These are phyloP conservation scores for Agaricus bisporus DNA, from an alignment of 768 basidiomycete genomes.

Conservation along the genomic window DNA sequence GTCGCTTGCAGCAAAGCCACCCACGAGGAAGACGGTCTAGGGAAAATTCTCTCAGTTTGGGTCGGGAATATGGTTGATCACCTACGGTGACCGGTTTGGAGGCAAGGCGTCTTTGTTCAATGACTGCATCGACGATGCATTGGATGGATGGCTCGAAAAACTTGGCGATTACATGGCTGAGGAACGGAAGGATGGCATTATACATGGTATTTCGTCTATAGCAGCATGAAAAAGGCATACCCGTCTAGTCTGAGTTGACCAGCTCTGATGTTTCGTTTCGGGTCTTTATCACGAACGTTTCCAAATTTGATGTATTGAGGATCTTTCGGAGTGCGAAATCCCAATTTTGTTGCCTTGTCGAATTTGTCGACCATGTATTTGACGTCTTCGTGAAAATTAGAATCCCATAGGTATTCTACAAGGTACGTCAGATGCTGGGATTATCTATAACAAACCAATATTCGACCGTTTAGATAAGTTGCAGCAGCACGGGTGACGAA, in stretches of 20 bases:
- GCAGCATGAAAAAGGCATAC: conserved; percentile 1
- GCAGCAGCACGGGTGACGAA: conserved; percentile 36
- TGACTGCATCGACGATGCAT: conserved; percentile 14
- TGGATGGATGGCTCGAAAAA: conserved; percentile 19
- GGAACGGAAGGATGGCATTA: no score
- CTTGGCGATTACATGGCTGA: conserved; percentile 13
- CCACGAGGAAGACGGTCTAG: conserved; percentile 19
- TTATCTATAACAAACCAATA: not conserved
- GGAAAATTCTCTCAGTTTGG: not conserved
- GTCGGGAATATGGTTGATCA: not conserved
- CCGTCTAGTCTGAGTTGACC: conserved; percentile 18
- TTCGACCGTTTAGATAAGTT: conserved; percentile 28
- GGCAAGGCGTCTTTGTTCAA: conserved; percentile 11
- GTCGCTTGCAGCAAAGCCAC: conserved; percentile 20
- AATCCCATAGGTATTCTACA: conserved; percentile 11
- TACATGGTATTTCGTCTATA: not conserved
- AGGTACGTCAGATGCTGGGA: not conserved
- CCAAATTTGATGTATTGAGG: conserved; percentile 19
- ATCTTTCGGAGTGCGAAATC: conserved; percentile 15
- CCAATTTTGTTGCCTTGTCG: conserved; percentile 17
- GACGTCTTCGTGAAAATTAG: conserved; percentile 14
- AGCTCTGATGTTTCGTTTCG: conserved; percentile 12
- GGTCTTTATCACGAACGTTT: conserved; percentile 15
- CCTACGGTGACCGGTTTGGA: conserved; percentile 14
- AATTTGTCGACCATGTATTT: conserved; percentile 15